Evolutionary conservation across 495 filamentous ascomycete species (phyloP).

Genomic region (Aspergillus sclerotioniger): DNA sequence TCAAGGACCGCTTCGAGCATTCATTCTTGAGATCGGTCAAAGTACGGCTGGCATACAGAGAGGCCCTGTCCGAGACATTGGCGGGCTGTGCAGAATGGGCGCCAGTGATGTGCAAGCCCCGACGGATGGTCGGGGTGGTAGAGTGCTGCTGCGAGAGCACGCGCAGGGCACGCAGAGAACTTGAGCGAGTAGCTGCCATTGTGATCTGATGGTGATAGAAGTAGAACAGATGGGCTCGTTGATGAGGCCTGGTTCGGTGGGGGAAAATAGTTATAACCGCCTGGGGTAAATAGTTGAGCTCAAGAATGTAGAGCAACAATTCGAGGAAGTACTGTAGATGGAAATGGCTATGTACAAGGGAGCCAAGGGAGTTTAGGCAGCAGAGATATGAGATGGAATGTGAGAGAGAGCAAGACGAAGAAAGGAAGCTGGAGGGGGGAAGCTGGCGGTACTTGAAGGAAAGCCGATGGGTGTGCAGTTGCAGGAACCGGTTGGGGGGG

Average conservation of each 20-base stretch:
- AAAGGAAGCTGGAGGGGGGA: constrained; percentile 13
- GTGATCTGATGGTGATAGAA: constrained; percentile 13
- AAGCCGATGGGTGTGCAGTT: constrained; percentile 13
- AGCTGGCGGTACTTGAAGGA: constrained; percentile 19
- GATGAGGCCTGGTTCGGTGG: neutral
- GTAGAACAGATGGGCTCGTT: constrained; percentile 1
- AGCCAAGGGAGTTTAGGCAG: neutral
- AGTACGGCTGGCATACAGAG: constrained; percentile 35
- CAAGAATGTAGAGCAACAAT: constrained; percentile 18
- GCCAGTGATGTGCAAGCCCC: constrained; percentile 55
- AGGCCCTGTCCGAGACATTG: constrained; percentile 35
- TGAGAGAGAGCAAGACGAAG: constrained; percentile 8
- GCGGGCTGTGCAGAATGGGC: constrained; percentile 46
- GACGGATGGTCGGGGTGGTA: constrained; percentile 38
- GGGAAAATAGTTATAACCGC: constrained; percentile 10
- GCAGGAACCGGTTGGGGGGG: constrained; percentile 23
- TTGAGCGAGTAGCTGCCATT: constrained; percentile 52
- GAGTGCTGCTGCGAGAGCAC: constrained; percentile 43
- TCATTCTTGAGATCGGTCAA: constrained; percentile 42
- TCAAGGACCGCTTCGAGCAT: constrained; percentile 37
- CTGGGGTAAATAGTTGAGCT: constrained; percentile 10
- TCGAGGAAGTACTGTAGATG: constrained; percentile 1
- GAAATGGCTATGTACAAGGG: neutral
- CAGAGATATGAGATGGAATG: neutral
- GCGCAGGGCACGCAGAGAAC: constrained; percentile 50